Base-by-base conservation (phyloP, 345 rosid genomes). In the Noccaea caerulescens region DNA sequence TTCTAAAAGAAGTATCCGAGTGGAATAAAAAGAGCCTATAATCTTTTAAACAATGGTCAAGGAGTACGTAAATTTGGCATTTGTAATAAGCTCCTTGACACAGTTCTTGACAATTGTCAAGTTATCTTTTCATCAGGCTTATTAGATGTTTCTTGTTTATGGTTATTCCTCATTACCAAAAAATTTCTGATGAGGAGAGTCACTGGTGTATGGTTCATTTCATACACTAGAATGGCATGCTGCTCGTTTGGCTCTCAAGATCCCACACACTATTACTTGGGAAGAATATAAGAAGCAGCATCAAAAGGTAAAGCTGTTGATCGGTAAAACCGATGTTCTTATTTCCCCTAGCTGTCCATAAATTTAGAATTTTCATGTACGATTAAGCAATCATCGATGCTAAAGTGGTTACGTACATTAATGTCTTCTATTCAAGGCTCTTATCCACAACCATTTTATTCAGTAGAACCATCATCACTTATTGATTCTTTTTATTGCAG, bases 161-260 rank as follows among this genome's bases (percentile, higher is more conserved):
- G 51, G 5, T 38, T 49, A 27, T 60, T 30, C 4, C 8, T 54
- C 16, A 47, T 72, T 76, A 72, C 79, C 59, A 72, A 86, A 79
- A 81, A 85, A 69, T 81, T 87, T 83, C 93, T 91, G 92, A 94
- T 86, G 97, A 85, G 96, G 96, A 50, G 77, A 62, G 84, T 94
- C 95, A 56, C 97, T 89, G 99, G 92, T 94, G 93, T 98, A 94
- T 88, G 96, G 99, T 85, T 92, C 99, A 76, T 94, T 88, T 91
- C 98, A 92, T 89, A 82, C 98, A 84, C 98, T 98, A 94, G 99
- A 83, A 80, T 94, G 98, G 99, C 99, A 89, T 88, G 98, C 99
- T 82, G 97, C 99, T 83, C 97, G 98, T 80, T 84, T 94, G 96
- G 97, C 96, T 81, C 99, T 91, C 76, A 92, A 84, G 72, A 92